Evolutionary conservation across 495 filamentous ascomycete species (phyloP), one percentile per base, ranked within the genome.

Genomic region (Penicillium turbatum): DNA sequence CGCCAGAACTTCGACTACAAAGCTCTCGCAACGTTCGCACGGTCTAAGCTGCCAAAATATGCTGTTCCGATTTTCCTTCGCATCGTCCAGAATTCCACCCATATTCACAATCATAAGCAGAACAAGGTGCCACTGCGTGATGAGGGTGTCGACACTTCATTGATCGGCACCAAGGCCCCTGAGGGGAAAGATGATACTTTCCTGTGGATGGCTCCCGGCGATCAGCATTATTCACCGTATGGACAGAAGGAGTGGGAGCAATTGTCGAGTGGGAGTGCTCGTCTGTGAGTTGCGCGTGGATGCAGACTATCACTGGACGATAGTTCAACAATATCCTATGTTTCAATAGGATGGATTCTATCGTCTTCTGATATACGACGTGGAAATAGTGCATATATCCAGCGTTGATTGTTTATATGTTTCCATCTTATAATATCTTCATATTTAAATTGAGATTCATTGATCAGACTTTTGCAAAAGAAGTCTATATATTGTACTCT

Each of bases 41-140:
- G 83, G 0, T 65, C 72, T 13, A 72, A 80, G 39, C 69, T 92
- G 21, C 88, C 88, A 1, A 76, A 75, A 46, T 92, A 91, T 70
- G 88, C 88, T 0, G 87, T 92, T 0, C 88, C 88, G 4, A 62
- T 90, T 3, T 92, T 93, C 65, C 57, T 92, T 24, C 73, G 89
- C 0, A 62, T 90, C 19, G 79, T 86, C 5, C 62, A 73, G 37
- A 76, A 72, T 41, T 72, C 80, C 34, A 79, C 76, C 30, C 80
- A 84, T 17, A 90, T 84, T 53, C 86, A 93, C 64, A 92, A 90
- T 66, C 85, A 91, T 63, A 93, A 93, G 72, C 87, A 91, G 72
- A 86, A 88, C 63, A 93, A 91, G 69, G 81, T 85, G 6, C 82
- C 83, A 1, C 73, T 91, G 26, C 76, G 86, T 53, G 79, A 83